Conservation (phyloP, 768 basidiomycete genomes). For the Pleurotus tuoliensis region DNA sequence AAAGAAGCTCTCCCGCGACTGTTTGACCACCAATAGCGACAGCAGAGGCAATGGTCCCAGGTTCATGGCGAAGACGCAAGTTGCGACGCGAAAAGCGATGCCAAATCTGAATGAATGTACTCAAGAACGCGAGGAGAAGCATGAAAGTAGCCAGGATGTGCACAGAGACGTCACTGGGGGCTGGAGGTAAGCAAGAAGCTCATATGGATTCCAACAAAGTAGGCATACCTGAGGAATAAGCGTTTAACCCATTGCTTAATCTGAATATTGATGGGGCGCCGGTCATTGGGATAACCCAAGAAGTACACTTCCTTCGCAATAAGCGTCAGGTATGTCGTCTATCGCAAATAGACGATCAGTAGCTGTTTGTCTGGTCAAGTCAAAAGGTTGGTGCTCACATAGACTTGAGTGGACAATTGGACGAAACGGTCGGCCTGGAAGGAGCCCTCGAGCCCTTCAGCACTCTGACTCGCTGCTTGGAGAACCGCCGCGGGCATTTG, state of each 20-base stretch:
- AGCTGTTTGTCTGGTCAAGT: background rate
- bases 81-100: conserved; percentile 41
- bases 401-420: conserved; percentile 35
- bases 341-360: background rate
- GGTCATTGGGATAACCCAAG: conserved; percentile 19
- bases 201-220: background rate
- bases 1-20: conserved; percentile 41
- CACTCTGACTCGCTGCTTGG: conserved; percentile 37
- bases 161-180: conserved; percentile 26
- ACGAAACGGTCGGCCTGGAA: conserved; percentile 36
- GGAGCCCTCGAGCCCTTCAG: conserved; percentile 32
- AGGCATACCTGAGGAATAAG: conserved; percentile 45
- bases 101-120: conserved; percentile 40
- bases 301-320: conserved; percentile 53
- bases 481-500: conserved; percentile 50
- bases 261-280: conserved; percentile 32
- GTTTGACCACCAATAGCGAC: conserved; percentile 51
- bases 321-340: conserved; percentile 46
- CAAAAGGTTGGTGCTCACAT: conserved; percentile 34
- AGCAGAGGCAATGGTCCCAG: conserved; percentile 55
- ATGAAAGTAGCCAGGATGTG: conserved; percentile 40
- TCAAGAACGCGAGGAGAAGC: conserved; percentile 41
- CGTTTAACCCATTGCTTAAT: conserved; percentile 42
- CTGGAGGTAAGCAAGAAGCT: conserved; percentile 20
- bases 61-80: conserved; percentile 41